Evolutionary conservation across 1,284 basidiomycete species (phyloP).

Genomic region (Golubevia sp.): DNA sequence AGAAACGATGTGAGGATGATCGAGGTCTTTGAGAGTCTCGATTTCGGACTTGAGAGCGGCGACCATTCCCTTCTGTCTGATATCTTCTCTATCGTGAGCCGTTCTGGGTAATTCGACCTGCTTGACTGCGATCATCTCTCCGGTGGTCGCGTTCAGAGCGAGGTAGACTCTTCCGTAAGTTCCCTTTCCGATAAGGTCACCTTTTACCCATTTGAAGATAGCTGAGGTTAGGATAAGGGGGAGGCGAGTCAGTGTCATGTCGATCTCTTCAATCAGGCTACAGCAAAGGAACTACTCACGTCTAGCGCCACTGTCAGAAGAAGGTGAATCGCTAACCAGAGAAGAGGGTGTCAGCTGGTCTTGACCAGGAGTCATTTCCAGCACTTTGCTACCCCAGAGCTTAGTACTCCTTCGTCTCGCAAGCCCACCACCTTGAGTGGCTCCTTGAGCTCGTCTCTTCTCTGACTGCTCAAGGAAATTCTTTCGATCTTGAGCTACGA

Average conservation of each 20-base stretch:
- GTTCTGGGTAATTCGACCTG: constrained; percentile 95
- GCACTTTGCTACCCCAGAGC: constrained; percentile 89
- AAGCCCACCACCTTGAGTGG: constrained; percentile 62
- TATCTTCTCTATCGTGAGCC: constrained; percentile 84
- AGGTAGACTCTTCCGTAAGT: constrained; percentile 96
- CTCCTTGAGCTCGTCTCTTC: neutral
- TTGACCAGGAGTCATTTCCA: constrained; percentile 82
- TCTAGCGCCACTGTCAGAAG: constrained; percentile 33
- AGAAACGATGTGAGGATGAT: constrained; percentile 95
- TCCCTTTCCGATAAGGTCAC: constrained; percentile 93
- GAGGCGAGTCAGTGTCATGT: constrained; percentile 14
- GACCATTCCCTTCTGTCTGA: constrained; percentile 81
- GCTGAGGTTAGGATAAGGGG: constrained; percentile 64
- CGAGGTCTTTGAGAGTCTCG: constrained; percentile 90
- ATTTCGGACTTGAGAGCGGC: constrained; percentile 92
- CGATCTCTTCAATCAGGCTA: too few species aligned
- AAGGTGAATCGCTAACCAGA: constrained; percentile 52
- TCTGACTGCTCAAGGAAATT: constrained; percentile 46
- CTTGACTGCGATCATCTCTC: constrained; percentile 99
- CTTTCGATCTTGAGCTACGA: constrained; percentile 74
- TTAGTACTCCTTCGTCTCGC: constrained; percentile 85
- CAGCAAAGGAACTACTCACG: constrained; percentile 50
- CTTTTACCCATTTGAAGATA: constrained; percentile 98
- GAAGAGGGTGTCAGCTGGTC: constrained; percentile 51
- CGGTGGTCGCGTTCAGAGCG: constrained; percentile 94